These are phyloP conservation scores for Boletus mariae DNA, from an alignment of 1,284 basidiomycete species.

Conservation along the genomic window DNA sequence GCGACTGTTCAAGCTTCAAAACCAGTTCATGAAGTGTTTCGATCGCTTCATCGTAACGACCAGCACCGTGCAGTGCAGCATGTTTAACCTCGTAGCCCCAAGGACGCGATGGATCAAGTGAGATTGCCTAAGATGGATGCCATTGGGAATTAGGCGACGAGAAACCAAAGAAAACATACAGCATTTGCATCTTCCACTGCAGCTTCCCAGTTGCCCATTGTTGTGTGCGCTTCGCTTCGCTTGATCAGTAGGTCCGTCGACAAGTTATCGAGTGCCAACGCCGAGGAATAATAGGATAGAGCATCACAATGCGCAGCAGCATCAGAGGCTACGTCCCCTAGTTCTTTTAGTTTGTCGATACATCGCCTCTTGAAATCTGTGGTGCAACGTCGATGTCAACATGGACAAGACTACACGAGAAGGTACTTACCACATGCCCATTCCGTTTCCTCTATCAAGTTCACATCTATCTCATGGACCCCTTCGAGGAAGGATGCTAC, in stretches of 20 bases:
- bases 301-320: slow-evolving; percentile 12
- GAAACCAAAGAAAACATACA: slow-evolving; percentile 7
- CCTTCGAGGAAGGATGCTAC: slow-evolving; percentile 8
- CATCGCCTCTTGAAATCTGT: slow-evolving; percentile 14
- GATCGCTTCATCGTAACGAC: slow-evolving; percentile 17
- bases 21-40: slow-evolving; percentile 7
- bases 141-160: background rate
- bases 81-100: slow-evolving; percentile 10
- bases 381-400: background rate
- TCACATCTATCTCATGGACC: background rate
- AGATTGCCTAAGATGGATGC: slow-evolving; percentile 7
- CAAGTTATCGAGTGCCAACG: slow-evolving; percentile 9
- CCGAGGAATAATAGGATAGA: slow-evolving; percentile 6
- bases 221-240: slow-evolving; percentile 6
- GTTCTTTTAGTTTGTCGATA: slow-evolving; percentile 9
- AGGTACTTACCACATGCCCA: slow-evolving; percentile 7
- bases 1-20: slow-evolving; percentile 6
- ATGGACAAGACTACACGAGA: background rate
- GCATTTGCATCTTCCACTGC: slow-evolving; percentile 17
- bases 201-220: slow-evolving; percentile 2
- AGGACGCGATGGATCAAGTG: slow-evolving; percentile 8
- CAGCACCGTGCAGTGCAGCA: slow-evolving; percentile 11
- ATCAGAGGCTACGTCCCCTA: slow-evolving; percentile 9
- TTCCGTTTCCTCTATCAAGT: background rate
- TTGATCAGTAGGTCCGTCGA: slow-evolving; percentile 6